A percentile compares a stretch with the other conserved stretches of the same genome.
Evolutionary conservation across 768 basidiomycete species (phyloP).

Genomic region (Fibroporia radiculosa): DNA sequence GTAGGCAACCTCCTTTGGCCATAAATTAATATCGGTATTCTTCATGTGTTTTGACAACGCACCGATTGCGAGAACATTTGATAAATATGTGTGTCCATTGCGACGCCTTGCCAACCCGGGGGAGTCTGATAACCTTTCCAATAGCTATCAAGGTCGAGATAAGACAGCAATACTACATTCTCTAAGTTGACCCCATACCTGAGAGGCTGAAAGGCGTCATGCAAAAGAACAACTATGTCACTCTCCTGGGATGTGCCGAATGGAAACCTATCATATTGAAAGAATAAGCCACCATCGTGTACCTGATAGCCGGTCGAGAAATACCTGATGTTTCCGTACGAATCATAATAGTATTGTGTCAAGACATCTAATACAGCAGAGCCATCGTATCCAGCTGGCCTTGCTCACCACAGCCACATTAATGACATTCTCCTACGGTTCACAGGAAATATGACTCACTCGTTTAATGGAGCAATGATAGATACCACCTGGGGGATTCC

Average conservation of each 20-base stretch:
- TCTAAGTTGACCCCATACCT: slow-evolving; percentile 12
- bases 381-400: slow-evolving; percentile 68
- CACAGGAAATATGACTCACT: slow-evolving; percentile 34
- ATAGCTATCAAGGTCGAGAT: slow-evolving; percentile 27
- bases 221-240: slow-evolving; percentile 59
- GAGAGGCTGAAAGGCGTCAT: slow-evolving; percentile 75
- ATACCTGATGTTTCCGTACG: slow-evolving; percentile 68
- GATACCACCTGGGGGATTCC: slow-evolving; percentile 47
- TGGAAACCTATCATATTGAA: slow-evolving; percentile 32
- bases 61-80: slow-evolving; percentile 62
- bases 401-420: slow-evolving; percentile 20
- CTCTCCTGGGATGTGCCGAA: slow-evolving; percentile 35
- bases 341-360: slow-evolving; percentile 63
- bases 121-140: slow-evolving; percentile 57
- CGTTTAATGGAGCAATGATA: slow-evolving; percentile 71
- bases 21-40: background rate
- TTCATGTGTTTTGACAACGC: slow-evolving; percentile 17
- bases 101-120: slow-evolving; percentile 54
- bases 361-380: slow-evolving; percentile 40
- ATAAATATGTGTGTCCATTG: slow-evolving; percentile 76
- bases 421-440: background rate
- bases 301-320: background rate
- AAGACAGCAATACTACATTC: background rate
- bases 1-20: slow-evolving; percentile 35
- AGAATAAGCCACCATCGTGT: background rate